These are phyloP conservation scores for Cercospora berteroae DNA, from an alignment of 2,329 filamentous ascomycete species.

Conservation along the genomic window DNA sequence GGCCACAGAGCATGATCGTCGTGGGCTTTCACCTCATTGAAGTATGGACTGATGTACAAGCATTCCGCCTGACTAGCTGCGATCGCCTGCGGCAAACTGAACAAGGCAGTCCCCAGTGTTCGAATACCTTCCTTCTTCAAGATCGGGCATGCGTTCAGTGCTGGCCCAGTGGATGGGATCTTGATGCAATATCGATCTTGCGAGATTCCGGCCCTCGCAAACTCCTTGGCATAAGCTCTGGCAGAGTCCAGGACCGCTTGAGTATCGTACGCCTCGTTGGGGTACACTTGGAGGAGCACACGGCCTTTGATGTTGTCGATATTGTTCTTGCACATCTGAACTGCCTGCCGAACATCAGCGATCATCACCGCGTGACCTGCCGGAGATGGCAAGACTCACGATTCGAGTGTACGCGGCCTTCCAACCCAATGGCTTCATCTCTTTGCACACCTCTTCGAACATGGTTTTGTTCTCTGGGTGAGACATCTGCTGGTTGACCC, in stretches of 20 bases:
- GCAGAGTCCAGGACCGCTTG: conserved; percentile 24
- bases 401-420: conserved; percentile 26
- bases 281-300: conserved; percentile 25
- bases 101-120: conserved; percentile 63
- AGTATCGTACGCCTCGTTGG: conserved; percentile 22
- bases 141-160: conserved; percentile 57
- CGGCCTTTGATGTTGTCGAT: conserved; percentile 27
- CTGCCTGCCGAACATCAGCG: conserved; percentile 7
- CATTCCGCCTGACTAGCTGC: conserved; percentile 59
- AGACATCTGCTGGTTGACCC: conserved; percentile 26
- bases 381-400: conserved; percentile 6
- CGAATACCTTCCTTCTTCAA: conserved; percentile 56
- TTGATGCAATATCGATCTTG: conserved; percentile 58
- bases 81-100: conserved; percentile 60
- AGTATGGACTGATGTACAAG: conserved; percentile 62
- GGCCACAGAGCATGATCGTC: conserved; percentile 18
- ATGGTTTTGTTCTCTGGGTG: conserved; percentile 25
- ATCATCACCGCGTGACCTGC: not conserved
- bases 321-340: conserved; percentile 26
- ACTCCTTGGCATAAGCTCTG: conserved; percentile 22
- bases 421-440: conserved; percentile 24
- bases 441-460: conserved; percentile 26
- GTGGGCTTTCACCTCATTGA: conserved; percentile 64
- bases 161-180: conserved; percentile 63
- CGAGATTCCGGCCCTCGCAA: conserved; percentile 34